Base-by-base conservation (phyloP, 192 early-diverging fungal genomes). In the Cladochytrium replicatum region DNA sequence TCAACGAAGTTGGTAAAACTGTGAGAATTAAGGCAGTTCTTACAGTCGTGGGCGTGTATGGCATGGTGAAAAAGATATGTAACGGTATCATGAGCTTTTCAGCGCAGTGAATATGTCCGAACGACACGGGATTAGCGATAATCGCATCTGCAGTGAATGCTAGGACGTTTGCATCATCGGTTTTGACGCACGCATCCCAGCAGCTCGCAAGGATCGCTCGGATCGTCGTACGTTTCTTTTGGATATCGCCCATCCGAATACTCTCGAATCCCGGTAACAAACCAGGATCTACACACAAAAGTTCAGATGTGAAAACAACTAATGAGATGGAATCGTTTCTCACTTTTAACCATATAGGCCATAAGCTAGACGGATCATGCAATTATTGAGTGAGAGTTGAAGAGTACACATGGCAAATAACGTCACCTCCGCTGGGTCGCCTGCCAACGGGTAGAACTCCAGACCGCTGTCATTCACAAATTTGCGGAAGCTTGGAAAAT, bases 261-360 rank as follows among this genome's bases (percentile, higher is more conserved):
- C 48, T 31, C 15, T 60, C 29, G 6, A 65, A 19, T 6, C 59
- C 52, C 6, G 61, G 61, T 9, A 68, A 11, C 13, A 66, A 37
- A 6, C 61, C 66, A 29, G 66, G 66, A 45, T 68, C 41, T 2
- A 2, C 0, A 48, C 6, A 11, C 31, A 15, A 21, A 53, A 23
- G 15, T 30, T n/a, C n/a, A n/a, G n/a, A n/a, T 32, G 24, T 29
- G 15, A 61, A n/a, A 52, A n/a, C n/a, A n/a, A 24, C 13, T 9
- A n/a, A 22, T 56, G n/a, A 46, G n/a, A n/a, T n/a, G n/a, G n/a
- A n/a, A n/a, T n/a, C n/a, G n/a, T n/a, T n/a, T n/a, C n/a, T n/a
- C n/a, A n/a, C n/a, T 67, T 31, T 63, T 63, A 15, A 67, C 64
- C 63, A 68, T 64, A 30, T 63, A 64, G 4, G 63, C 62, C 66